Conservation (phyloP, 352 stramenopile species). For the Phytophthora vignae region DNA sequence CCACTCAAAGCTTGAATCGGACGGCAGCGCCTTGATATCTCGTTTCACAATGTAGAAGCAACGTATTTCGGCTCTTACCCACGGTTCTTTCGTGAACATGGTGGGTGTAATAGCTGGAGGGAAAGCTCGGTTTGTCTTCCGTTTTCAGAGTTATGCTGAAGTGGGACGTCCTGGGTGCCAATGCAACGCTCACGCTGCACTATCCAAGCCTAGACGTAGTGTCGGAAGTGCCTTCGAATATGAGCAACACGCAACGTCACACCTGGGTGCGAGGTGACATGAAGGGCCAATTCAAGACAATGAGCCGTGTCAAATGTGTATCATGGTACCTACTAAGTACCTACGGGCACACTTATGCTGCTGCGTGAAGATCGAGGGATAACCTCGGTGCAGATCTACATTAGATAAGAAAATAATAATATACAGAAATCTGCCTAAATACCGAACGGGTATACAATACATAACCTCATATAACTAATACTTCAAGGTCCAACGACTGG, state of each 20-base stretch:
- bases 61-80: constrained; percentile 14
- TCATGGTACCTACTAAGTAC: too few relatives aligned
- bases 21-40: constrained; percentile 12
- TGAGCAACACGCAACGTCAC: too few relatives aligned
- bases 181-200: constrained; percentile 21
- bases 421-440: too few relatives aligned
- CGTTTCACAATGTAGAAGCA: constrained; percentile 20
- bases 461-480: too few relatives aligned
- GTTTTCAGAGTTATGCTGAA: neutral
- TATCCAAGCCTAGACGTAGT: constrained; percentile 14
- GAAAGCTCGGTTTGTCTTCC: neutral
- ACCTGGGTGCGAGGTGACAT: neutral
- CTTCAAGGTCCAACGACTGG: too few relatives aligned
- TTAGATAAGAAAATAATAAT: too few relatives aligned
- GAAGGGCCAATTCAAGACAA: too few relatives aligned
- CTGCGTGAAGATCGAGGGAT: neutral
- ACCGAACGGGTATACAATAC: too few relatives aligned
- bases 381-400: constrained; percentile 2
- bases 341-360: neutral
- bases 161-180: too few relatives aligned
- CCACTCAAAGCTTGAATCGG: constrained; percentile 14
- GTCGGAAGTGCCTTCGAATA: too few relatives aligned
- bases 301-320: too few relatives aligned
- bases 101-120: neutral
- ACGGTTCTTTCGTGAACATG: neutral